Conservation (phyloP, 768 basidiomycete genomes). For the Collybia mongolica region DNA sequence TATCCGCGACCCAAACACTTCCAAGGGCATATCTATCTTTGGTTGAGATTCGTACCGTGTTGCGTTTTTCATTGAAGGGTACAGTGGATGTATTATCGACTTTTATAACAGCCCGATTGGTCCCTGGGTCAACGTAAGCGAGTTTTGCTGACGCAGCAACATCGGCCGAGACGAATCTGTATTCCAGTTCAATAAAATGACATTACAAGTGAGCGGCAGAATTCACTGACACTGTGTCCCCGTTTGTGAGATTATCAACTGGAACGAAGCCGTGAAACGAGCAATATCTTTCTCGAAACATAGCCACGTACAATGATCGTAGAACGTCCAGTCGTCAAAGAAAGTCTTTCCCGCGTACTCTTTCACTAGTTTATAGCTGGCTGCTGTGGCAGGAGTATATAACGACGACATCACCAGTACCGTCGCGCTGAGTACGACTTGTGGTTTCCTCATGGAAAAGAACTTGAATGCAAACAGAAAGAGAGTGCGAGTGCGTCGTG, state of each 20-base stretch:
- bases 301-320: constrained; percentile 44
- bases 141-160: constrained; percentile 48
- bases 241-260: constrained; percentile 74
- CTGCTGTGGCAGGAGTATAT: constrained; percentile 1
- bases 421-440: too few relatives aligned
- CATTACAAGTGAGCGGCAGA: too few relatives aligned
- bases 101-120: constrained; percentile 73
- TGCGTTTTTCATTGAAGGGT: constrained; percentile 53
- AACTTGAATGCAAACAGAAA: too few relatives aligned
- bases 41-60: constrained; percentile 65
- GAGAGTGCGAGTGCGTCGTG: too few relatives aligned
- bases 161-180: constrained; percentile 49
- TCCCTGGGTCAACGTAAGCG: constrained; percentile 58
- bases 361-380: constrained; percentile 48
- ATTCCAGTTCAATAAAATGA: background rate
- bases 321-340: constrained; percentile 71
- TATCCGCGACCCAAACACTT: constrained; percentile 63
- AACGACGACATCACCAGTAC: too few relatives aligned
- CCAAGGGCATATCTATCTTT: constrained; percentile 57
- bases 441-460: too few relatives aligned
- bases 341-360: constrained; percentile 61
- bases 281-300: background rate
- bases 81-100: constrained; percentile 70
- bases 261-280: background rate
- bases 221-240: constrained; percentile 48